Base-by-base conservation (phyloP, 139 green algal genomes). In the Chlamydomonas sphaeroides region DNA sequence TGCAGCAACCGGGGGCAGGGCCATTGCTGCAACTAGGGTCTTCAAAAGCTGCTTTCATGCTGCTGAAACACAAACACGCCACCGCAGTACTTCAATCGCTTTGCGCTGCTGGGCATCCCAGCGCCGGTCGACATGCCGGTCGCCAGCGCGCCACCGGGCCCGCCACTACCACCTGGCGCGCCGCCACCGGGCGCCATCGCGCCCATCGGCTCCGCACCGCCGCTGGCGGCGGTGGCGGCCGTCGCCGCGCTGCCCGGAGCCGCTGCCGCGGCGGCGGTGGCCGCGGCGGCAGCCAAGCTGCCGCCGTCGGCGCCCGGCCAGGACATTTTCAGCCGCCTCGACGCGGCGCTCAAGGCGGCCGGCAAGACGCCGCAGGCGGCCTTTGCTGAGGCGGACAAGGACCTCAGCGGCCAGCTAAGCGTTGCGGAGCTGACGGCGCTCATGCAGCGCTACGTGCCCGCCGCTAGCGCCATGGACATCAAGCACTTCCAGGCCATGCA, bases 401-500 rank as follows among this genome's bases (percentile, higher is more conserved):
- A 76, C 51, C 28, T 48, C 38, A 68, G 42, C 78, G 78, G 78
- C n/a, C 23, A 68, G 48, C 78, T 84, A 49, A 67, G 35, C 6
- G n/a, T n/a, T n/a, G n/a, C n/a, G 15, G 69, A 88, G 67, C 63
- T 88, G 38, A 67, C 48, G 33, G 57, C 33, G 53, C 68, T 85
- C 77, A 63, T 85, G 61, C 56, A 33, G 56, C 33, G 38, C 15
- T 35, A 86, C 35, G 25, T 85, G n/a, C 84, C 78, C 4, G 70
- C 74, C 30, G 78, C 78, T 3, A 84, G 21, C n/a, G 1, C 8
- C 5, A 74, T 79, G 53, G 84, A 89, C 65, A n/a, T 85, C 28
- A 78, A 89, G 78, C 84, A 89, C 78, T 82, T 89, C 39, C 38
- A 61, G 53, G 78, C 62, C 1, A 83, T 86, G 80, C 32, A 80